Conservation (phyloP, 2,329 filamentous ascomycete genomes). For the Aspergillus unguis region DNA sequence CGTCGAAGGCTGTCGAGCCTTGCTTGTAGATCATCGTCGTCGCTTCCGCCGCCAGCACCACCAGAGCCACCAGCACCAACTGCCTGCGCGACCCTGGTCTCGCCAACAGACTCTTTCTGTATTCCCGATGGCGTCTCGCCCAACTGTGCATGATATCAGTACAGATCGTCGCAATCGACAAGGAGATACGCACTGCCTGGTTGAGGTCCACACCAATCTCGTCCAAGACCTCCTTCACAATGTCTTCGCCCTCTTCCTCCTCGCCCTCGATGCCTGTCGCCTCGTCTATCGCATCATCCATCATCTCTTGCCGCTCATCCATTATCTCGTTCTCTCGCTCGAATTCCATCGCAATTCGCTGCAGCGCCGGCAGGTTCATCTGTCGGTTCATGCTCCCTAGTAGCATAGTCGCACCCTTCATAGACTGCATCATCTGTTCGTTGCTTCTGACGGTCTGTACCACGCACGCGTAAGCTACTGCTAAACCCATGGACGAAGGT, state of each 20-base stretch:
- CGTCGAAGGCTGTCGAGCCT: conserved; percentile 79
- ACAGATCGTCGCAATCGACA: neutral
- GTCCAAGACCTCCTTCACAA: conserved; percentile 93
- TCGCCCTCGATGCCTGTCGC: conserved; percentile 78
- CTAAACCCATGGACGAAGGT: neutral
- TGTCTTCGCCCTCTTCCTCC: conserved; percentile 94
- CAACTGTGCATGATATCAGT: conserved; percentile 55
- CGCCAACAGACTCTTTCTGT: conserved; percentile 67
- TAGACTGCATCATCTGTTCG: conserved; percentile 99
- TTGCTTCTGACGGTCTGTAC: conserved; percentile 89
- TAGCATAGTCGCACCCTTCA: conserved; percentile 94
- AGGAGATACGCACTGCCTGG: conserved; percentile 66
- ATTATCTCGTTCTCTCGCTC: conserved; percentile 99
- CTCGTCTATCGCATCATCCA: conserved; percentile 98
- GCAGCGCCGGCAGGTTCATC: conserved; percentile 94
- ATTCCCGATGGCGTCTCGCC: conserved; percentile 86
- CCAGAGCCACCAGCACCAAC: conserved; percentile 56
- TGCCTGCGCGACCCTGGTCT: conserved; percentile 80
- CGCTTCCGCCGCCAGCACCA: conserved; percentile 47
- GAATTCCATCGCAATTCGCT: conserved; percentile 98
- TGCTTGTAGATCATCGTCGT: conserved; percentile 93
- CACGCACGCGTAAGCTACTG: conserved; percentile 12
- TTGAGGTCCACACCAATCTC: conserved; percentile 94
- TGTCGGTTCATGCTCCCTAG: conserved; percentile 95
- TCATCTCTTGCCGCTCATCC: conserved; percentile 99